phyloP scores from a whole-genome alignment of 2,329 filamentous ascomycete genomes.

The Calonectria henricotiae region DNA sequence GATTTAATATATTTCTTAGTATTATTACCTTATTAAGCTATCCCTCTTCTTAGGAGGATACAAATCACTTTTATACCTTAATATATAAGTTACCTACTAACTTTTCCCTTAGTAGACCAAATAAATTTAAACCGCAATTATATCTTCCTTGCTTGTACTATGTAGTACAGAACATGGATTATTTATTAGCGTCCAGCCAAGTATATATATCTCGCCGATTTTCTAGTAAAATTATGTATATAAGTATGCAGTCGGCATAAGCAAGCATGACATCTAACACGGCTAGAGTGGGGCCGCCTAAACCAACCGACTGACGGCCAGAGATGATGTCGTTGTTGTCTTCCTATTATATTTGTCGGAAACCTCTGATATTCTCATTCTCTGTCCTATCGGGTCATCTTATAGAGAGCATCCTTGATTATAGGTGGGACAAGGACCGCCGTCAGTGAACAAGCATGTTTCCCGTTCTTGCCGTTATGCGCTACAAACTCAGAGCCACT shows the following conservation, averaged over 20 bases:
- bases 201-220: not conserved
- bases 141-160: no score
- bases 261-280: conserved; percentile 15
- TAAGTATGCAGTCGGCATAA: not conserved
- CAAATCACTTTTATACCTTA: no score
- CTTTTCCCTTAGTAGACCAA: no score
- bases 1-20: no score
- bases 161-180: not conserved
- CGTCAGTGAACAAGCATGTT: not conserved
- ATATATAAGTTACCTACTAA: no score
- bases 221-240: not conserved
- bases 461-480: not conserved
- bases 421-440: not conserved
- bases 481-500: not conserved
- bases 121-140: no score
- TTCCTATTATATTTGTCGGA: not conserved
- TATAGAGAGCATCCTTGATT: no score
- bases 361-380: no score
- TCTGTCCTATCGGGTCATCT: not conserved
- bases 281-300: conserved; percentile 28
- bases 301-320: conserved; percentile 9
- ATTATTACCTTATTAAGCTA: no score
- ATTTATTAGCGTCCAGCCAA: not conserved
- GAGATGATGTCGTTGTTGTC: conserved; percentile 26
- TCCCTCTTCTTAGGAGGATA: no score